Evolutionary conservation across 805 yeast species (phyloP), one percentile per base, ranked within the genome.

Genomic region (Starmerella floricola): DNA sequence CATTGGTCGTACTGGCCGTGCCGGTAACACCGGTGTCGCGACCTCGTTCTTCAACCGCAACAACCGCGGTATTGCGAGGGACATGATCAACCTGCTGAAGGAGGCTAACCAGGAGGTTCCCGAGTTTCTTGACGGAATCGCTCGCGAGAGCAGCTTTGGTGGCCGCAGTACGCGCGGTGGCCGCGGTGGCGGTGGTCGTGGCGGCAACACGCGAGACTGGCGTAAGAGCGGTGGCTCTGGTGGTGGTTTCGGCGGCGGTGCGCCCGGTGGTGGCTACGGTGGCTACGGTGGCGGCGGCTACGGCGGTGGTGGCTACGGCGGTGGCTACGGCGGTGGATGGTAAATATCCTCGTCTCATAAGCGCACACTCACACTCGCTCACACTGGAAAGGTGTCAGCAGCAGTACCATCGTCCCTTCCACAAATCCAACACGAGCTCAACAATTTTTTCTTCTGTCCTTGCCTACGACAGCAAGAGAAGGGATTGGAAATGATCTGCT

Each of bases 1-100:
- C 72, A 91, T 91, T 62, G 98, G 98, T 76, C 88, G 98, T 78
- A 91, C 99, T 61, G 99, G 98, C 69, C 91, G 99, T 78, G 99
- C 99, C 59, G 98, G 98, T 75, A 91, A 91, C 71, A 78, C 81
- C 49, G 99, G 99, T 82, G 73, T 83, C 57, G 96, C 99, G 52
- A 87, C 96, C 54, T 94, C 99, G 39, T 91, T 91, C 72, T 84
- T 91, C 69, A 91, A 91, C 80, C 82, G 97, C 70, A 81, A 80
- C 63, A 91, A 86, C 76, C 76, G 73, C 61, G 86, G 86, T 61
- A 73, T 93, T 57, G 88, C 76, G 53, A 83, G 83, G 64, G 95
- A 86, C 50, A 69, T 91, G 63, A 65, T 85, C 59, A 94, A 84
- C 42, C 74, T 91, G 56, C 76, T 91, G 59, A 62, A 76, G 53